These are phyloP conservation scores for Psilocybe sp. DNA, from an alignment of 768 basidiomycete genomes.

Conservation along the genomic window DNA sequence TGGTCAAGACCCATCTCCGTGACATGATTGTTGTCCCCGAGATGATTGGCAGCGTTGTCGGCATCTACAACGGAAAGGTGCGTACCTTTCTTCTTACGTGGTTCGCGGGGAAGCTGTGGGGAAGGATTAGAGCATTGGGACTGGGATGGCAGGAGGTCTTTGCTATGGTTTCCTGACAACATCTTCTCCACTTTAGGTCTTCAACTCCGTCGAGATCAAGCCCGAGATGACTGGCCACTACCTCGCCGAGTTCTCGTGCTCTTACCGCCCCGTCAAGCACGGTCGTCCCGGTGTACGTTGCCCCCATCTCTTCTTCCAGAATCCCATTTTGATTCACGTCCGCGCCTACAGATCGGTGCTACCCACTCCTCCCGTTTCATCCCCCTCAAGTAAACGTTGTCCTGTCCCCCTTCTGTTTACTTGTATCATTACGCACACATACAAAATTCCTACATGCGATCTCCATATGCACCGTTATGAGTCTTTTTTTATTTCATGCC, in stretches of 20 bases:
- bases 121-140: neutral
- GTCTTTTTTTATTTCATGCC: slow-evolving; percentile 25
- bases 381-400: slow-evolving; percentile 83
- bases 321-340: slow-evolving; percentile 12
- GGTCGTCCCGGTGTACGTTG: slow-evolving; percentile 95
- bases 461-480: slow-evolving; percentile 20
- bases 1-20: slow-evolving; percentile 98
- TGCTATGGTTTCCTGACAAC: neutral
- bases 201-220: slow-evolving; percentile 98
- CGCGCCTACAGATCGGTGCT: slow-evolving; percentile 67
- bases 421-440: slow-evolving; percentile 18
- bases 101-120: neutral
- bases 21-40: slow-evolving; percentile 99
- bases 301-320: neutral
- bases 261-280: slow-evolving; percentile 99
- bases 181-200: slow-evolving; percentile 47
- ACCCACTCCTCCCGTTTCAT: slow-evolving; percentile 91
- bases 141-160: slow-evolving; percentile 6
- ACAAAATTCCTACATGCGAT: slow-evolving; percentile 24
- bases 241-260: slow-evolving; percentile 95
- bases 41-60: slow-evolving; percentile 98
- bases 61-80: slow-evolving; percentile 98
- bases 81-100: slow-evolving; percentile 11
- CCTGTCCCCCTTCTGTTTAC: slow-evolving; percentile 11
- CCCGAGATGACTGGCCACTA: slow-evolving; percentile 99